Base-by-base conservation (phyloP, 345 rosid species). In the Gynandropsis gynandra region DNA sequence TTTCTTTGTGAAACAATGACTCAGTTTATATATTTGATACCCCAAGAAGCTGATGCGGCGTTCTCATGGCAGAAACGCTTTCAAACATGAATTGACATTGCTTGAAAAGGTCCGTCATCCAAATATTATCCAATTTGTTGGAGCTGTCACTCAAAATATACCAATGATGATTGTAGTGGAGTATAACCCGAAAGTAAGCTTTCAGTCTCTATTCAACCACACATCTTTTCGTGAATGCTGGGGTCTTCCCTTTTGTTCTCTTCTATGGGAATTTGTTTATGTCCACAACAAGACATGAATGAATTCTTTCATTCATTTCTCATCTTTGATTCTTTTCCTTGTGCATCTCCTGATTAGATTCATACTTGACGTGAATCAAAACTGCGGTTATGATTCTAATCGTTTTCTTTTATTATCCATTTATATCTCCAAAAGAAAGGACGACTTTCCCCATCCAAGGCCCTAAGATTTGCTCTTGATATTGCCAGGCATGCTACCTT, bases 151-250 rank as follows among this genome's bases (percentile, higher is more conserved):
- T 47, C 98, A 92, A 68, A 87, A 92, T 55, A 46, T 79, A 52
- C 98, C 98, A 0, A 82, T 92, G 98, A 92, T 92, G 98, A 87
- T 92, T 66, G 88, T 87, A 59, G 65, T 69, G 43, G 98, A 92
- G 75, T 70, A 73, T 67, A 87, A 79, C 73, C 68, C 95, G 35
- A 87, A 82, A 55, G 98, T 92, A 77, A 80, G 80, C 5, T 29
- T 17, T 18, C 43, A 4, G 24, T 37, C 33, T 8, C 17, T 59
- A 51, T 20, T 50, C 5, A 53, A 27, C 61, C 71, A 43, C 13
- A 18, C 42, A 12, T 55, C n/a, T 11, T 11, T 33, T 33, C 36
- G n/a, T n/a, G n/a, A n/a, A n/a, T n/a, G n/a, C n/a, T n/a, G n/a
- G n/a, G n/a, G 24, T 1, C 27, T 42, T 10, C n/a, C 29, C 29